phyloP scores from a whole-genome alignment of 495 filamentous ascomycete genomes.

The Echria macrotheca region DNA sequence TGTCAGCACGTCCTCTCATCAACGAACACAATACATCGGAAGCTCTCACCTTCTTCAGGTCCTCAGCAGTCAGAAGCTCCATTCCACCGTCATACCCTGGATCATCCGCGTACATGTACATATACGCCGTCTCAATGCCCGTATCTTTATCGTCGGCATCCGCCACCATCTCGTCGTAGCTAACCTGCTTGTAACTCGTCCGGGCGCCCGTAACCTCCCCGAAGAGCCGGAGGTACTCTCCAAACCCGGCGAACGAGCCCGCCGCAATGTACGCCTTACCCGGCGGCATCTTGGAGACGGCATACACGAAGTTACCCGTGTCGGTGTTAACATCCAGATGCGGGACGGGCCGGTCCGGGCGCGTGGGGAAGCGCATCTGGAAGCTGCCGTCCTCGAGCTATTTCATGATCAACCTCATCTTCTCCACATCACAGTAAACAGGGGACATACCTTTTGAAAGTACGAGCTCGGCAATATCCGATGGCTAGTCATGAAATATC shows the following conservation, averaged over 20 bases:
- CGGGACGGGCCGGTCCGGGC: constrained; percentile 24
- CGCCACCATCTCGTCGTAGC: constrained; percentile 31
- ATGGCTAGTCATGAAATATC: constrained; percentile 38
- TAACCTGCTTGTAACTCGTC: constrained; percentile 30
- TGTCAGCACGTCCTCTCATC: not conserved
- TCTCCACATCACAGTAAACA: not conserved
- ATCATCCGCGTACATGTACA: constrained; percentile 34
- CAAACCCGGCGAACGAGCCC: constrained; percentile 26
- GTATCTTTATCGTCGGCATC: constrained; percentile 25
- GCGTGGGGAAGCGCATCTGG: constrained; percentile 36
- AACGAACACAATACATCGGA: not conserved
- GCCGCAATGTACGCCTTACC: constrained; percentile 39
- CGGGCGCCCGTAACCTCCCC: constrained; percentile 19
- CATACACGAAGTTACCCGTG: constrained; percentile 39
- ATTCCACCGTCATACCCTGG: constrained; percentile 39
- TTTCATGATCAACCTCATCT: not conserved
- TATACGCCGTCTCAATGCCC: constrained; percentile 33
- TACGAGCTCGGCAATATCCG: constrained; percentile 35
- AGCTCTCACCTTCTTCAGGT: constrained; percentile 33
- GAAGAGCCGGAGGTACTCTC: constrained; percentile 35
- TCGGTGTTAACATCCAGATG: constrained; percentile 38
- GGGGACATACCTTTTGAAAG: constrained; percentile 30
- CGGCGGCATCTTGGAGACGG: constrained; percentile 37
- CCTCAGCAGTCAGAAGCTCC: constrained; percentile 32
- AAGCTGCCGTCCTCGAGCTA: constrained; percentile 29